Evolutionary conservation across 805 yeast species (phyloP), one percentile per base, ranked within the genome.

Genomic region (Candida ficus): DNA sequence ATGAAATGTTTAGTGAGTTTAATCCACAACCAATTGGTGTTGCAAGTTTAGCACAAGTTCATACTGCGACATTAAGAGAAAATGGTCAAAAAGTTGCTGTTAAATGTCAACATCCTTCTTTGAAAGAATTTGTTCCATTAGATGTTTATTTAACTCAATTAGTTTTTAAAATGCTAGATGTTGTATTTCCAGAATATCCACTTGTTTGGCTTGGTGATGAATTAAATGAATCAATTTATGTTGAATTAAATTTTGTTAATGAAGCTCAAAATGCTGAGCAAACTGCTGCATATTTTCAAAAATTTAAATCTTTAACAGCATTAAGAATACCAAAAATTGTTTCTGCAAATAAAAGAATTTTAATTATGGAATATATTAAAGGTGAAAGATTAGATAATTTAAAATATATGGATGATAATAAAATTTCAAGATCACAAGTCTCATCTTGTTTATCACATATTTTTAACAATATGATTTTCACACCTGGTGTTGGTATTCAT

Each of bases 21-120:
- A 75, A 82, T 44, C 71, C 75, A 0, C 61, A 58, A 9, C 99
- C 99, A 0, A 80, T 93, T 31, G 99, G 99, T 2, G 95, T 87
- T 5, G 99, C 99, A 0, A 87, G 96, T 1, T 68, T 93, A 48
- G 99, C 99, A 0, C 99, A 93, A 57, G 99, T 93, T 5, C 98
- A 93, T 63, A 64, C 69, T 19, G 99, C 95, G 0, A 71, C 61
- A 2, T 57, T 90, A 39, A 71, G 66, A 42, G 33, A 35, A 14
- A 71, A 70, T 1, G 86, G 84, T 2, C 73, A 80, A 44, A 76
- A 71, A 53, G 98, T 91, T 3, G 99, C 99, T 1, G 95, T 93
- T 18, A 93, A 93, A 56, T 75, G 91, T 31, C 99, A 93, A 61
- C 98, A 90, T 60, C 99, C 99, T 0, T 74, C 87, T 3, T 66